Evolutionary conservation across 2,329 filamentous ascomycete genomes (phyloP), one percentile per base, ranked within the genome.

Genomic region (Claviceps citrina): DNA sequence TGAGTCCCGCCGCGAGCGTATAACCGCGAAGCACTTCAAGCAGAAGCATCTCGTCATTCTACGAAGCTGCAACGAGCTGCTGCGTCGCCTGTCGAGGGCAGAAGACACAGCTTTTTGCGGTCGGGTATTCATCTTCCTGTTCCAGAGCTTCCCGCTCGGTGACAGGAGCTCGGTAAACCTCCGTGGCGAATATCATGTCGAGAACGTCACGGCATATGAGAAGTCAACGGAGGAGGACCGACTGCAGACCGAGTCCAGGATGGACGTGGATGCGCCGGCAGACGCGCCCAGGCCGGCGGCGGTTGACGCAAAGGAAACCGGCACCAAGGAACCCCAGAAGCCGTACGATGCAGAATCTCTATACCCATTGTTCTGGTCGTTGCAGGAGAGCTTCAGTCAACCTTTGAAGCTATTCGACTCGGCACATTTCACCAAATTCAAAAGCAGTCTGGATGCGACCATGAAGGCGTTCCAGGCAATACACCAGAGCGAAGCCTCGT

Each of bases 41-140:
- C 80, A 82, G 55, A 95, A 93, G 58, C 81, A 84, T 43, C 65
- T 96, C 31, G 78, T 93, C 42, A 91, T 96, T 48, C 65, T 98
- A n/a, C 74, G 91, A 52, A 83, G 82, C 44, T 98, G 91, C 62
- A 98, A 96, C 58, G 91, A 96, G 61, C 69, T 98, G 13, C 68
- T 98, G n/a, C 78, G 89, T 27, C 75, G 91, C 34, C 70, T 98
- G 2, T 96, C 91, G n/a, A 76, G 91, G 42, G 89, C 91, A 4
- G 87, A 96, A 57, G 91, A 98, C 59, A 93, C 91, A 0, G 86
- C 93, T 1, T 98, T 99, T 56, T 98, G 91, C 54, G 91, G 91
- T 13, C 76, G 91, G 30, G 91, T 99, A 20, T 96, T 96, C 60
- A 95, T 98, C 47, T 99, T 95, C 60, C 76, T 98, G 55, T 98